A percentile compares a stretch with the other conserved stretches of the same genome.
These are phyloP conservation scores for Solanum pimpinellifolium DNA, from an alignment of 257 asterid genomes.

Conservation along the genomic window DNA sequence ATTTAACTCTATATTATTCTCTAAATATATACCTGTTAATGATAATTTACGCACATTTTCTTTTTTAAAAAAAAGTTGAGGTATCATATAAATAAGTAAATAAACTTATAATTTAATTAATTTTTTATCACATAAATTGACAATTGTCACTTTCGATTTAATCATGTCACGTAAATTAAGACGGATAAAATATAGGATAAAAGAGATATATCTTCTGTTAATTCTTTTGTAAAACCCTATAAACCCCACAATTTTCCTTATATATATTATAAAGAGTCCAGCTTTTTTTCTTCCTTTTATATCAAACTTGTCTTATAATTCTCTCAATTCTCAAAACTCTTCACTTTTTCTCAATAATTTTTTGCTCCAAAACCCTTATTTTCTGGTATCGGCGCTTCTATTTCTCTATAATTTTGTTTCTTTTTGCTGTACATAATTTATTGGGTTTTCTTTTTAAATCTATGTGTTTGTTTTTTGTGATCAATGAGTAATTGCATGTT, in stretches of 20 bases:
- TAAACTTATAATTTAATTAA: not conserved
- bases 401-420: not conserved
- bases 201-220: not conserved
- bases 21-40: not conserved
- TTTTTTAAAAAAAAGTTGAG: not conserved
- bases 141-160: accelerated
- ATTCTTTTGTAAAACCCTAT: not conserved
- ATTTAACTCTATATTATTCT: not conserved
- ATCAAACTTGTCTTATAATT: not conserved
- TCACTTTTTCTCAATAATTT: not conserved
- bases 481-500: not conserved
- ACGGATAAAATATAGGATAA: not conserved
- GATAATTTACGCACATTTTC: not conserved
- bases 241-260: not conserved
- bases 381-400: not conserved
- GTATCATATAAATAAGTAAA: not conserved
- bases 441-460: not conserved
- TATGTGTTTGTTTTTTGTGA: not conserved
- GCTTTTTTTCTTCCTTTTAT: not conserved
- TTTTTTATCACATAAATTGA: no score
- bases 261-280: not conserved
- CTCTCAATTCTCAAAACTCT: not conserved
- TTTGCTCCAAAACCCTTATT: not conserved
- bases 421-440: not conserved
- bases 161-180: not conserved